A percentile compares a stretch with the other conserved stretches of the same genome.
These are phyloP conservation scores for Naganishia onofrii DNA, from an alignment of 768 basidiomycete species.

Conservation along the genomic window DNA sequence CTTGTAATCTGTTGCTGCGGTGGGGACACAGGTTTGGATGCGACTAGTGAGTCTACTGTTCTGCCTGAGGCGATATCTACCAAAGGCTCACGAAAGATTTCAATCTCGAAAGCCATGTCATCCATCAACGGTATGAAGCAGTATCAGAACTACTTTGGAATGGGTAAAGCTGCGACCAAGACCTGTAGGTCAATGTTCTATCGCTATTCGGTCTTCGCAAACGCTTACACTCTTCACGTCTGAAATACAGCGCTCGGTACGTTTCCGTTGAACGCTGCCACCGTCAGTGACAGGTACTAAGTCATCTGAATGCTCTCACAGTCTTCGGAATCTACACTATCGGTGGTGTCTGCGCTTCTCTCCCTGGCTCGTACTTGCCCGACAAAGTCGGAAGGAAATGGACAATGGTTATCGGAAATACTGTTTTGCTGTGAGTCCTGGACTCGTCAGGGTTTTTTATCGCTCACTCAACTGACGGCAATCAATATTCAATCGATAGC, in stretches of 20 bases:
- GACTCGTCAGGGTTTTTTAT: neutral
- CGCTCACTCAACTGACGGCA: neutral
- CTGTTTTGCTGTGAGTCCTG: slow-evolving; percentile 57
- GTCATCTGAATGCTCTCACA: slow-evolving; percentile 39
- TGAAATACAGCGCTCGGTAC: neutral
- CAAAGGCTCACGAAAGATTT: neutral
- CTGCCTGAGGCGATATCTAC: too few species aligned
- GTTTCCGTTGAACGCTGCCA: neutral
- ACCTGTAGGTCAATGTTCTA: neutral
- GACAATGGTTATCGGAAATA: slow-evolving; percentile 59
- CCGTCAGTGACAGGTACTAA: too few species aligned
- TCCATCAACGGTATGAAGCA: slow-evolving; percentile 21
- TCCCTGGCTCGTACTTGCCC: slow-evolving; percentile 55
- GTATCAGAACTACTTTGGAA: slow-evolving; percentile 6
- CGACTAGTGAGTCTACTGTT: slow-evolving; percentile 10
- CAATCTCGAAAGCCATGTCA: neutral
- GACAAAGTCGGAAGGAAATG: slow-evolving; percentile 59
- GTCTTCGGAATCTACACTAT: slow-evolving; percentile 57
- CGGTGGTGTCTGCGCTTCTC: slow-evolving; percentile 37
- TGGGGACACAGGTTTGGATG: slow-evolving; percentile 18
- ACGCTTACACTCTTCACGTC: neutral
- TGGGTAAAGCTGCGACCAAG: neutral
- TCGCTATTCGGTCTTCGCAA: too few species aligned
- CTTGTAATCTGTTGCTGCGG: slow-evolving; percentile 17
- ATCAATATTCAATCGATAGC: slow-evolving; percentile 40